Evolutionary conservation across 176 grass and related monocot species (phyloP).

Genomic region (Musa troglodytarum): DNA sequence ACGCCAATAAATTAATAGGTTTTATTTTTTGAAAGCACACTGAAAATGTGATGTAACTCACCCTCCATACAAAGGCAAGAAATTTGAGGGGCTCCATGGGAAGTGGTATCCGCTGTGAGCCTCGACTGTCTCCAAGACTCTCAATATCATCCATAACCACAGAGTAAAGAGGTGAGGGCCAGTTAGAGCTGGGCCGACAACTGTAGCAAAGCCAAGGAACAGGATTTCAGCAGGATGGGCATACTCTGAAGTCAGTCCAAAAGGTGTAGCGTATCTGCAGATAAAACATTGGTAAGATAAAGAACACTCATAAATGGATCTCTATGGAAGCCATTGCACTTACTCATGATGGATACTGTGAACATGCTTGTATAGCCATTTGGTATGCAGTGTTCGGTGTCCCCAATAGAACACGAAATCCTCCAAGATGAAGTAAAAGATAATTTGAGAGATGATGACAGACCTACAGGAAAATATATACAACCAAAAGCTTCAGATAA

Average conservation of each 20-base stretch:
- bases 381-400: slow-evolving; percentile 75
- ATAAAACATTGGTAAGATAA: background rate
- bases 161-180: slow-evolving; percentile 86
- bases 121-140: slow-evolving; percentile 88
- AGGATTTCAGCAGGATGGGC: slow-evolving; percentile 91
- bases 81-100: slow-evolving; percentile 95
- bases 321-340: slow-evolving; percentile 17
- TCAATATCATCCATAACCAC: slow-evolving; percentile 85
- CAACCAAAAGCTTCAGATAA: background rate
- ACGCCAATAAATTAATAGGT: background rate
- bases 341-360: slow-evolving; percentile 88
- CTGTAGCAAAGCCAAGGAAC: slow-evolving; percentile 80
- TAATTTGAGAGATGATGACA: slow-evolving; percentile 60
- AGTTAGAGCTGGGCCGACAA: slow-evolving; percentile 75
- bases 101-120: slow-evolving; percentile 95
- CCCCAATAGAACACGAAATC: slow-evolving; percentile 98
- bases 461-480: slow-evolving; percentile 36
- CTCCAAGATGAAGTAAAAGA: slow-evolving; percentile 91
- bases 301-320: background rate
- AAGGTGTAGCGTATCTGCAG: slow-evolving; percentile 80
- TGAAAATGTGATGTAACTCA: slow-evolving; percentile 30
- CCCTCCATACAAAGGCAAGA: slow-evolving; percentile 88
- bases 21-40: background rate
- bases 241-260: slow-evolving; percentile 85
- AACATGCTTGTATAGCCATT: slow-evolving; percentile 90